Evolutionary conservation across 805 yeast genomes (phyloP).

Genomic region (Middelhovenomyces tepae): DNA sequence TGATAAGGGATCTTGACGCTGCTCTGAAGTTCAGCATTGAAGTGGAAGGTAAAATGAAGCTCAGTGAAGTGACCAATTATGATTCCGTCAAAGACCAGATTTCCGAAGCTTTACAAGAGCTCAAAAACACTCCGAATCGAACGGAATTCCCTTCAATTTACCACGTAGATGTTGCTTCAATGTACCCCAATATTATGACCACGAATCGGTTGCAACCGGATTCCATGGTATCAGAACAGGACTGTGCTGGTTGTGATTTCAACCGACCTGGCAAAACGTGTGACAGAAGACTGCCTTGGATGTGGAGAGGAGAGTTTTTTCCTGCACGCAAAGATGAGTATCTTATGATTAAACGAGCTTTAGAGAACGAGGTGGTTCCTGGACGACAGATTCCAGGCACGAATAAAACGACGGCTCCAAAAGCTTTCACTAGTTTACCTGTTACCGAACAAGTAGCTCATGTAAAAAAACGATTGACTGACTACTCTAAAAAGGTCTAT

Average conservation of each 20-base stretch:
- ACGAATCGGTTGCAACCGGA: conserved; percentile 96
- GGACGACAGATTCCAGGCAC: conserved; percentile 32
- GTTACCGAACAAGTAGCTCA: conserved; percentile 68
- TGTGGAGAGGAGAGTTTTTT: conserved; percentile 95
- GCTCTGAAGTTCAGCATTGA: conserved; percentile 77
- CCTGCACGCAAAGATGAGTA: conserved; percentile 92
- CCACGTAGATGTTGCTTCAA: conserved; percentile 98
- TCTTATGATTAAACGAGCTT: conserved; percentile 75
- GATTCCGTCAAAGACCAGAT: conserved; percentile 64
- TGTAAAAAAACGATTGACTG: conserved; percentile 69
- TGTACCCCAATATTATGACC: conserved; percentile 99
- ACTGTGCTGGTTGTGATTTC: conserved; percentile 96
- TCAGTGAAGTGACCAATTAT: conserved; percentile 74
- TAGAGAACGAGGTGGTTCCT: conserved; percentile 72
- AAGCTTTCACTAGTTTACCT: conserved; percentile 63
- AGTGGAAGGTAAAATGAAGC: conserved; percentile 63
- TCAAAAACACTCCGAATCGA: conserved; percentile 56
- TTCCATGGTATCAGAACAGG: conserved; percentile 89
- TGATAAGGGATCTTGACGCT: conserved; percentile 59
- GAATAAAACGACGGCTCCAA: neutral
- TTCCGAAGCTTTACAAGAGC: conserved; percentile 42
- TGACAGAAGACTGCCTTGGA: conserved; percentile 88
- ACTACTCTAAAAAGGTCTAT: conserved; percentile 78
- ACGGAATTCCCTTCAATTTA: conserved; percentile 79
- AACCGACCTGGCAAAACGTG: conserved; percentile 91